Percentiles rank a stretch among this genome's conserved stretches.
Conservation (phyloP, 371 early-diverging fungal species). For the Chytridiales sp. region DNA sequence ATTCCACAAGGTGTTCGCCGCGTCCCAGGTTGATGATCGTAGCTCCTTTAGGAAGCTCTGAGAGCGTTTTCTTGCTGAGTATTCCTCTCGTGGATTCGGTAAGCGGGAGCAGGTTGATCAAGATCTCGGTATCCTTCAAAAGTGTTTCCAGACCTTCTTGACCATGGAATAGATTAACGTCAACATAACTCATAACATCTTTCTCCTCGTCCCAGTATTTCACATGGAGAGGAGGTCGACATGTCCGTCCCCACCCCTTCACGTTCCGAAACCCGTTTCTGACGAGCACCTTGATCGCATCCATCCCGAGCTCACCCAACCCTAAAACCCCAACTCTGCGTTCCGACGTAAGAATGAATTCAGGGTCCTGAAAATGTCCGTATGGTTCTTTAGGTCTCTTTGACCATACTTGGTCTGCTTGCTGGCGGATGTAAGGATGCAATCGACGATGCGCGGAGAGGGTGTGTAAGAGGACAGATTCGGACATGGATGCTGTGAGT, state of each 20-base stretch:
- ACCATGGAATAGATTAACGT: not conserved
- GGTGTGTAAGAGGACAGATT: constrained; percentile 3
- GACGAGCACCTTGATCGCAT: not conserved
- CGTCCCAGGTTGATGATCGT: constrained; percentile 6
- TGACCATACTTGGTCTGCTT: constrained; percentile 2
- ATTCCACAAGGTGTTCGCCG: constrained; percentile 9
- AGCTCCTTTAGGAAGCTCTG: not conserved
- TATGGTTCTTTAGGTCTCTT: constrained; percentile 5
- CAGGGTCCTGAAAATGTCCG: constrained; percentile 1
- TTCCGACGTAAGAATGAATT: not conserved
- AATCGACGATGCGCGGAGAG: not conserved
- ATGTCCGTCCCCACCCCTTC: constrained; percentile 4
- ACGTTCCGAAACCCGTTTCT: constrained; percentile 11
- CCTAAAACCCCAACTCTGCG: constrained; percentile 4
- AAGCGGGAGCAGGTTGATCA: constrained; percentile 9
- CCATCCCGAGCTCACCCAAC: constrained; percentile 10
- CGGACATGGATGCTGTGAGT: constrained; percentile 3
- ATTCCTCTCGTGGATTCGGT: not conserved
- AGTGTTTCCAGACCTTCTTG: not conserved
- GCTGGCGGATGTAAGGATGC: not conserved
- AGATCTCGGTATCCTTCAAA: not conserved
- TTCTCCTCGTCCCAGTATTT: no score
- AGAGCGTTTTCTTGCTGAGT: constrained; percentile 7
- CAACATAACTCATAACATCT: not conserved
- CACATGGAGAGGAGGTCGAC: no score